A percentile compares a stretch with the other conserved stretches of the same genome.
Evolutionary conservation across 352 stramenopile genomes (phyloP).

Genomic region (Lagenidium sp.): DNA sequence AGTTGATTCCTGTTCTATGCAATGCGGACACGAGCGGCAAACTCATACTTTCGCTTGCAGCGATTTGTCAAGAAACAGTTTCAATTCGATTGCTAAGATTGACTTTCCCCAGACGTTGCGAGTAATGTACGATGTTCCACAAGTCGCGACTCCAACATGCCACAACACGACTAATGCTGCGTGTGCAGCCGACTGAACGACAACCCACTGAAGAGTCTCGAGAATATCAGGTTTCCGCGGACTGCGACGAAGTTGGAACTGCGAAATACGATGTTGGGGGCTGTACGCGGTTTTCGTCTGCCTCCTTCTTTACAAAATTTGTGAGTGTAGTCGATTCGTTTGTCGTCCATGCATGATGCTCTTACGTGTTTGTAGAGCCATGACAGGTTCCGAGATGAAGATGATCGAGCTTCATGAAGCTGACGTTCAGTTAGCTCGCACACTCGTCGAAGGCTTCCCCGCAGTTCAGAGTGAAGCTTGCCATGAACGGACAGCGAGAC

Average conservation of each 20-base stretch:
- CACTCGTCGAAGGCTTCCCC: not conserved
- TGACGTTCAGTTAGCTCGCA: conserved; percentile 2
- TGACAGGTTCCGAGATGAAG: conserved; percentile 1
- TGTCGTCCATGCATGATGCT: no score
- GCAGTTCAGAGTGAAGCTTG: not conserved
- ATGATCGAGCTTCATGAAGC: conserved; percentile 7
- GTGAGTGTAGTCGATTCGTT: no score
- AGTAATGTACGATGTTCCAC: conserved; percentile 1
- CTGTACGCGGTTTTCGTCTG: no score
- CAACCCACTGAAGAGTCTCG: conserved; percentile 1
- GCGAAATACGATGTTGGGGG: no score
- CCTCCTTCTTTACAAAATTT: no score
- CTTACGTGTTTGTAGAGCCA: no score
- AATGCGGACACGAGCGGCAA: no score
- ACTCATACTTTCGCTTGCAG: no score
- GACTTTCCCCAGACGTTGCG: not conserved
- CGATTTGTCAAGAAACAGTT: conserved; percentile 5
- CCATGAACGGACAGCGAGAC: conserved; percentile 1
- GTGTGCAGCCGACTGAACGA: no score
- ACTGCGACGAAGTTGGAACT: conserved; percentile 1
- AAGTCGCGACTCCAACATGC: no score
- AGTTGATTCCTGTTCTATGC: no score
- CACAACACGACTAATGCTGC: no score
- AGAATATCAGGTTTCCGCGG: not conserved
- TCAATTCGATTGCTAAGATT: not conserved